Conservation (phyloP, 1,139 yeast species). For the Yamadazyma sp. region DNA sequence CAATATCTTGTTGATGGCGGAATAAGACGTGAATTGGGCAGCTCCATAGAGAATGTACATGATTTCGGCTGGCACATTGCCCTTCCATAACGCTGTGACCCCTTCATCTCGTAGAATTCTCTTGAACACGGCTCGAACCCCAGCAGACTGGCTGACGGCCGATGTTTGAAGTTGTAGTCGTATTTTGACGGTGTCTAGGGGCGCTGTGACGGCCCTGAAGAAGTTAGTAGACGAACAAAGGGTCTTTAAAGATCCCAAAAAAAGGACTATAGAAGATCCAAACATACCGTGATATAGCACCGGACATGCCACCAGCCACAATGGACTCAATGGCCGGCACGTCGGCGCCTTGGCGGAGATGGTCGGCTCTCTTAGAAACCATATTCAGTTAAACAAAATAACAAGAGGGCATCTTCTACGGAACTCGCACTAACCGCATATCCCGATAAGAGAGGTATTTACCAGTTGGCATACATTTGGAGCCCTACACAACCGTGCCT, state of each 20-base stretch:
- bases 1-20: slow-evolving; percentile 49
- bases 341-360: slow-evolving; percentile 50
- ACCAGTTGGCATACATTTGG: too few relatives aligned
- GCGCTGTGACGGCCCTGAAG: slow-evolving; percentile 71
- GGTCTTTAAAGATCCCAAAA: too few relatives aligned
- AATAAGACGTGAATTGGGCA: slow-evolving; percentile 74
- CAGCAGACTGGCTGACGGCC: slow-evolving; percentile 10
- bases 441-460: slow-evolving; percentile 1
- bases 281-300: slow-evolving; percentile 52
- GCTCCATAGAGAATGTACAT: slow-evolving; percentile 87
- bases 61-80: slow-evolving; percentile 87
- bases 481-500: too few relatives aligned
- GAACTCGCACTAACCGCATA: not conserved
- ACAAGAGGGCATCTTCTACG: not conserved
- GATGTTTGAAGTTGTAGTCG: slow-evolving; percentile 62
- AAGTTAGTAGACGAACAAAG: too few relatives aligned
- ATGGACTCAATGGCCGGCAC: slow-evolving; percentile 47
- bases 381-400: not conserved
- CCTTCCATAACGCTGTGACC: slow-evolving; percentile 76
- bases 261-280: too few relatives aligned
- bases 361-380: slow-evolving; percentile 35
- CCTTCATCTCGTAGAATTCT: slow-evolving; percentile 38
- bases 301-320: slow-evolving; percentile 73
- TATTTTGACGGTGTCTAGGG: slow-evolving; percentile 85
- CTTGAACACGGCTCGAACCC: slow-evolving; percentile 19